Evolutionary conservation across 768 basidiomycete species (phyloP).

Genomic region (Leccinum olivaceopallidum): DNA sequence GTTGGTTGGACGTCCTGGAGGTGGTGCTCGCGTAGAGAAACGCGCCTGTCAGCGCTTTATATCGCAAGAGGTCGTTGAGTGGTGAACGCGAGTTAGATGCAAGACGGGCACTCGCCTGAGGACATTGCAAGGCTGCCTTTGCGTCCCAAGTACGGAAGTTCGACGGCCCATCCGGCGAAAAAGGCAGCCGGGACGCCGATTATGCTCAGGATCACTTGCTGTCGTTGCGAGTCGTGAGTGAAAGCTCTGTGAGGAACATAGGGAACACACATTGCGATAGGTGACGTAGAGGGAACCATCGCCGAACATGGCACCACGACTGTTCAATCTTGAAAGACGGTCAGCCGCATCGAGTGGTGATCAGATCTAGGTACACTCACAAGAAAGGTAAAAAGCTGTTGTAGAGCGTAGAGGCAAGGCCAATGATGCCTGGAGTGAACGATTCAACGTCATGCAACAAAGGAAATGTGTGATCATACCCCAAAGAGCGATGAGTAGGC

Average conservation of each 20-base stretch:
- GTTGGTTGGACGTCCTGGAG: slow-evolving; percentile 62
- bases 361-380: slow-evolving; percentile 32
- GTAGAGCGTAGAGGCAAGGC: slow-evolving; percentile 71
- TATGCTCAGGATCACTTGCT: slow-evolving; percentile 71
- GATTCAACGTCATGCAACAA: not conserved
- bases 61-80: slow-evolving; percentile 45
- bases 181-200: slow-evolving; percentile 73
- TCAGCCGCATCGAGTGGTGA: not conserved
- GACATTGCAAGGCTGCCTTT: slow-evolving; percentile 66
- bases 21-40: slow-evolving; percentile 79
- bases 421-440: slow-evolving; percentile 56
- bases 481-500: slow-evolving; percentile 50
- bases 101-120: slow-evolving; percentile 46
- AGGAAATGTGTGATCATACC: slow-evolving; percentile 33
- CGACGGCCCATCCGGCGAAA: slow-evolving; percentile 70
- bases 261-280: slow-evolving; percentile 62
- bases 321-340: slow-evolving; percentile 46
- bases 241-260: not conserved
- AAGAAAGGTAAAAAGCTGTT: slow-evolving; percentile 54
- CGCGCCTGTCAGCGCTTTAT: slow-evolving; percentile 65
- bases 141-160: slow-evolving; percentile 61
- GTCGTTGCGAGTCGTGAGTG: slow-evolving; percentile 3
- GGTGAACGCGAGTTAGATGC: slow-evolving; percentile 18
- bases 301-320: slow-evolving; percentile 66
- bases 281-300: slow-evolving; percentile 70